These are phyloP conservation scores for Mortierella sp. DNA, from an alignment of 371 early-diverging fungal species.

Conservation along the genomic window DNA sequence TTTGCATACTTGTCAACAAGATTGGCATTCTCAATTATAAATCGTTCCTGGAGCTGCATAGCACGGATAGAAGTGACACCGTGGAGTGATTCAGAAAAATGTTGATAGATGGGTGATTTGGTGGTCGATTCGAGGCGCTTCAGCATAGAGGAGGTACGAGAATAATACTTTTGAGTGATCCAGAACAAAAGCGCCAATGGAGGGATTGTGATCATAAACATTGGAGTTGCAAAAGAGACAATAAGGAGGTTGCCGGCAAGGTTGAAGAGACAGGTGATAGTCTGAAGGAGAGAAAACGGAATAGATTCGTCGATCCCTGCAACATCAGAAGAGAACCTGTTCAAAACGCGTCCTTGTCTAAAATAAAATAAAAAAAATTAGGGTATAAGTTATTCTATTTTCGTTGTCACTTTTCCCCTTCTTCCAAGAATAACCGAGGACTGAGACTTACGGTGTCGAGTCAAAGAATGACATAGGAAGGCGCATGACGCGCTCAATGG, in stretches of 20 bases:
- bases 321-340: slow-evolving; percentile 71
- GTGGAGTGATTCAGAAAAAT: slow-evolving; percentile 68
- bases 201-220: slow-evolving; percentile 32
- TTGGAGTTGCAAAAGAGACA: slow-evolving; percentile 26
- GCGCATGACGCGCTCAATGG: slow-evolving; percentile 58
- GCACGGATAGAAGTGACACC: slow-evolving; percentile 59
- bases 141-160: slow-evolving; percentile 66
- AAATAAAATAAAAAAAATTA: neutral
- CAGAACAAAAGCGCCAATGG: slow-evolving; percentile 11
- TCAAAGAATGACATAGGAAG: slow-evolving; percentile 83
- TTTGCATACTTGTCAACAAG: slow-evolving; percentile 60
- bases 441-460: slow-evolving; percentile 73
- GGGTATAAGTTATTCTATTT: neutral
- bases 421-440: neutral
- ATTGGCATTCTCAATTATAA: slow-evolving; percentile 9
- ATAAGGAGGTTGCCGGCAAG: too few species aligned
- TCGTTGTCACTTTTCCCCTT: too few species aligned
- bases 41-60: slow-evolving; percentile 69
- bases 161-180: slow-evolving; percentile 58
- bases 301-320: too few species aligned
- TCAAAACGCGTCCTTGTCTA: slow-evolving; percentile 48
- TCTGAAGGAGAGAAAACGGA: too few species aligned
- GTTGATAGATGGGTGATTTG: slow-evolving; percentile 70
- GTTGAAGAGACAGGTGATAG: too few species aligned
- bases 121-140: slow-evolving; percentile 67